phyloP scores from a whole-genome alignment of 202 grass and related monocot genomes.

The Panicum virgatum region DNA sequence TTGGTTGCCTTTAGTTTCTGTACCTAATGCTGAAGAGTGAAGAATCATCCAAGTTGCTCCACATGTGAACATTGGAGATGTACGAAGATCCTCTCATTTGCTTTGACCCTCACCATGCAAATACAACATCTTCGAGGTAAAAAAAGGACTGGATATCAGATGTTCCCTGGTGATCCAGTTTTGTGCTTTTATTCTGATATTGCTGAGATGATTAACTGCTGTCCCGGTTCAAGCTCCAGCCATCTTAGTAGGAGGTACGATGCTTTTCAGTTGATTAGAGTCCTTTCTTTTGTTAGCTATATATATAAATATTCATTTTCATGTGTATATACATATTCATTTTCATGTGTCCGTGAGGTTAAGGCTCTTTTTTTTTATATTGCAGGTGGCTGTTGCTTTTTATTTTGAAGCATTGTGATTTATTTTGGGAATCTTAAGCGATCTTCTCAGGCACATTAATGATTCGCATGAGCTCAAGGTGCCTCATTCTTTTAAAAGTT shows the following conservation, averaged over 20 bases:
- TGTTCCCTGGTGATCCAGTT: constrained; percentile 11
- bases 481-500: constrained; percentile 14
- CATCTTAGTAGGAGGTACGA: constrained; percentile 54
- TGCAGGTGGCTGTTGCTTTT: constrained; percentile 44
- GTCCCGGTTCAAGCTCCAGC: constrained; percentile 32
- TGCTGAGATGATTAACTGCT: neutral
- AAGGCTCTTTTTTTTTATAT: neutral
- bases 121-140: neutral
- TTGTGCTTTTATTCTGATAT: neutral
- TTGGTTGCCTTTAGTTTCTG: constrained; percentile 52
- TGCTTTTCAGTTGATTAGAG: neutral
- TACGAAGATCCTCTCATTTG: constrained; percentile 34
- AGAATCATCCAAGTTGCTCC: constrained; percentile 39
- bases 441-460: constrained; percentile 20
- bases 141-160: neutral
- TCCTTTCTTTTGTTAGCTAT: neutral
- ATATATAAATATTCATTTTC: neutral
- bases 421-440: constrained; percentile 17
- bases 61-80: constrained; percentile 49
- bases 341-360: neutral
- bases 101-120: neutral
- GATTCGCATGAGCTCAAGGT: neutral
- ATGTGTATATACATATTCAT: neutral
- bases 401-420: neutral
- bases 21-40: constrained; percentile 31